Conservation (phyloP, 768 basidiomycete species). For the Lactarius sp. region DNA sequence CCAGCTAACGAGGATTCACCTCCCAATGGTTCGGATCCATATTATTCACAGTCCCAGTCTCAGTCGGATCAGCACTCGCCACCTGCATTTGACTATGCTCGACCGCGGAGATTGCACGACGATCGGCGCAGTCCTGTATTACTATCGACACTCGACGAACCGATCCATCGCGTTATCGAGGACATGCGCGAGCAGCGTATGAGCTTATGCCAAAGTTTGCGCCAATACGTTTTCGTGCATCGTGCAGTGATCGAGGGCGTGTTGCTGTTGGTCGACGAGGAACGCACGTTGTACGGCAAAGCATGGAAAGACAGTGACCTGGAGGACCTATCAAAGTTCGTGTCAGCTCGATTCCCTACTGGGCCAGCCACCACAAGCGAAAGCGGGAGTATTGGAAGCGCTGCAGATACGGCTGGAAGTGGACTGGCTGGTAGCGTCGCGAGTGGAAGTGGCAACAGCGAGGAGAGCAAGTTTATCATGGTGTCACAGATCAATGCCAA, state of each 20-base stretch:
- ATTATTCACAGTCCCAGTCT: conserved; percentile 16
- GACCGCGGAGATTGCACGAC: conserved; percentile 56
- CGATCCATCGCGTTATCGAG: conserved; percentile 77
- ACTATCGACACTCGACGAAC: conserved; percentile 64
- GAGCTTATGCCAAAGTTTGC: conserved; percentile 90
- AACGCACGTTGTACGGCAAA: conserved; percentile 40
- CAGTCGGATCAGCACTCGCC: conserved; percentile 20
- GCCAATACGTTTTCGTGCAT: conserved; percentile 94
- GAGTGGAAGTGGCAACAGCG: conserved; percentile 7
- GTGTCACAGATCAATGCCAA: conserved; percentile 45
- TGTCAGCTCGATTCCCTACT: conserved; percentile 20
- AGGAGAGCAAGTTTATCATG: conserved; percentile 11
- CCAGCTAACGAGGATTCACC: conserved; percentile 16
- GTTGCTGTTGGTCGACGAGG: conserved; percentile 71
- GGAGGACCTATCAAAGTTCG: conserved; percentile 25
- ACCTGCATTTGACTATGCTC: conserved; percentile 49
- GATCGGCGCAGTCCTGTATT: conserved; percentile 47
- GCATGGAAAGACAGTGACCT: conserved; percentile 22
- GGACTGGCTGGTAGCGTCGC: neutral
- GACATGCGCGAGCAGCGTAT: conserved; percentile 96
- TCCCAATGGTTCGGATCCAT: conserved; percentile 12
- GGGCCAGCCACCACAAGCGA: conserved; percentile 9
- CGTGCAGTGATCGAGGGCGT: conserved; percentile 79
- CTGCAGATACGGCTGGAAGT: neutral
- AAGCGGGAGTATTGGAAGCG: conserved; percentile 8